Base-by-base conservation (phyloP, 768 basidiomycete species). In the Exsudoporus frostii region DNA sequence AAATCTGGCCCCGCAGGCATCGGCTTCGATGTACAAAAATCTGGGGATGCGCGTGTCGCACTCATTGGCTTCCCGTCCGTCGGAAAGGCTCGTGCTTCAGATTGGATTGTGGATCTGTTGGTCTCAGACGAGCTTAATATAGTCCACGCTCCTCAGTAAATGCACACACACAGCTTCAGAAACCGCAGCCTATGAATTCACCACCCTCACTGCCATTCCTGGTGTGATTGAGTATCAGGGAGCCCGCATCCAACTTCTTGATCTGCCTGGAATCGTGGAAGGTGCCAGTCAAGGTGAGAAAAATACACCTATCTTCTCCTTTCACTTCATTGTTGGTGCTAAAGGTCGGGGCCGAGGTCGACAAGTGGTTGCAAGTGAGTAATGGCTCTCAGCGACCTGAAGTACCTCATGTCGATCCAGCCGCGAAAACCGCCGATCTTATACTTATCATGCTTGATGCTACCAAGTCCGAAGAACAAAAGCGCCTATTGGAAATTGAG, bases 171-270 rank as follows among this genome's bases (percentile, higher is more conserved):
- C 97, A 0, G 84, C 82, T 40, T 93, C 90, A 5, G 88, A 88
- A 63, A 74, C 89, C 0, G 97, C 95, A 14, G 90, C 92, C 11
- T 98, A 97, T 65, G 95, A 98, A 68, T 98, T 97, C 71, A 97
- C 94, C 3, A 96, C 92, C 4, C 79, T 96, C 30, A 91, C 90
- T 10, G 96, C 97, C 10, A 98, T 99, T 55, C 96, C 97, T 33
- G 97, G 97, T 45, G 97, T 98, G 4, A 83, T 98, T 17, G 95
- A 98, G 64, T 90, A 98, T 68, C 86, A 96, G 69, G 97, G 97
- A 27, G 86, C 88, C 3, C 81, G 92, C 39, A 94, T 98, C 51
- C 97, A 99, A 67, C 79, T 98, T 40, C 81, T 98, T 15, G 95
- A 98, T 81, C 75, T 98, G 30, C 95, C 95, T 2, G 95, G 95